These are phyloP conservation scores for Dipodascopsis uninucleata DNA, from an alignment of 805 yeast genomes.

Conservation along the genomic window DNA sequence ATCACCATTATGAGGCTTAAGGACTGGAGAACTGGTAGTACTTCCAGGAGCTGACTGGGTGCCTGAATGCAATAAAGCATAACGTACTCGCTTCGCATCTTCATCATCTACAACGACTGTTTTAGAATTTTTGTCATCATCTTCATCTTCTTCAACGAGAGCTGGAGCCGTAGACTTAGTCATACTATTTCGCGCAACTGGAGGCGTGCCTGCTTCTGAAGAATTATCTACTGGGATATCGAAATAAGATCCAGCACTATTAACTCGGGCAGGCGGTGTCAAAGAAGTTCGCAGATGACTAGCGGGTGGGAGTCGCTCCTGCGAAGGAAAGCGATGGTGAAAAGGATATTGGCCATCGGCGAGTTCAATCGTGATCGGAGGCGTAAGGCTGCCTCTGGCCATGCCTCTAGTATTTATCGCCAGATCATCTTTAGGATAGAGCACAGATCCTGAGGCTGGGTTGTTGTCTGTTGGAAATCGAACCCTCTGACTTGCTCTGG, in stretches of 20 bases:
- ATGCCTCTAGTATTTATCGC: constrained; percentile 13
- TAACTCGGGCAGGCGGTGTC: constrained; percentile 1
- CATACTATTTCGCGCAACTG: not conserved
- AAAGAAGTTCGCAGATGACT: constrained; percentile 1
- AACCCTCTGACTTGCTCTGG: constrained; percentile 24
- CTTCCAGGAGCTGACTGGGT: constrained; percentile 19
- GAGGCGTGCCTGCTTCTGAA: too few relatives aligned
- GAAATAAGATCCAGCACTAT: too few relatives aligned
- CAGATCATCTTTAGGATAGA: constrained; percentile 27
- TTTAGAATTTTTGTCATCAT: not conserved
- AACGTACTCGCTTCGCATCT: constrained; percentile 11
- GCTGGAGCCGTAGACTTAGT: not conserved
- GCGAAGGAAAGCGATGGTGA: constrained; percentile 1
- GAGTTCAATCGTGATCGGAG: too few relatives aligned
- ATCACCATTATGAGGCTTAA: constrained; percentile 1
- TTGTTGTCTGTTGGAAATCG: constrained; percentile 34
- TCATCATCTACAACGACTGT: constrained; percentile 12
- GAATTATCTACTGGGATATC: too few relatives aligned
- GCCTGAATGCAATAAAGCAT: constrained; percentile 14
- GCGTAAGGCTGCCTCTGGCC: too few relatives aligned
- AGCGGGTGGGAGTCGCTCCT: not conserved
- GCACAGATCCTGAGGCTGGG: constrained; percentile 26
- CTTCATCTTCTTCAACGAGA: constrained; percentile 8
- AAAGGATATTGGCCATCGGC: not conserved
- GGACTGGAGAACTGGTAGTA: constrained; percentile 11